Conservation (phyloP, 2,329 filamentous ascomycete genomes). For the Alternaria solani region DNA sequence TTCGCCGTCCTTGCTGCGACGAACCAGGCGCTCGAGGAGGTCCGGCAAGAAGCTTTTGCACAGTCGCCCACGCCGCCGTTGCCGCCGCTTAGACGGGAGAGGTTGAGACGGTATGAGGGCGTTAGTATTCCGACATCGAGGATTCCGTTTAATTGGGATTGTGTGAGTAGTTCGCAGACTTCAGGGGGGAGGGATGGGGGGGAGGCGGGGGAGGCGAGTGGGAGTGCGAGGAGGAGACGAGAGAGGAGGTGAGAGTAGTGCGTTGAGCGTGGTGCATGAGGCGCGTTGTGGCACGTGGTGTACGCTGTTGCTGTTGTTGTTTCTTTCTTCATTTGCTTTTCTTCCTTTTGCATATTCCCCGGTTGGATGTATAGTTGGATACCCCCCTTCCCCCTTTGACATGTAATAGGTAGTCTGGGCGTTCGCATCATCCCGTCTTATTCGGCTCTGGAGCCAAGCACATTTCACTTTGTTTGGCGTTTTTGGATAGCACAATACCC, state of each 20-base stretch:
- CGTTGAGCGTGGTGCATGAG: background rate
- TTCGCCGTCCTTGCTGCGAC: constrained; percentile 51
- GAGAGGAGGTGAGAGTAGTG: background rate
- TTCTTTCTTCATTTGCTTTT: background rate
- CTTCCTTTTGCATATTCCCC: background rate
- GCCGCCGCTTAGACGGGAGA: constrained; percentile 21
- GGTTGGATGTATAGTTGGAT: constrained; percentile 1
- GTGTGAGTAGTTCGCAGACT: constrained; percentile 46
- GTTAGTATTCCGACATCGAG: constrained; percentile 40
- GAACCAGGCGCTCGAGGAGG: constrained; percentile 46
- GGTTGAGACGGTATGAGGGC: constrained; percentile 44
- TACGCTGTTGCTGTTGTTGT: background rate
- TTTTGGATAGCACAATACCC: constrained; percentile 1
- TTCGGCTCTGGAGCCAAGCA: background rate
- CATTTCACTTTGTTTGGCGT: background rate
- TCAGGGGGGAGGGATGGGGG: constrained; percentile 25
- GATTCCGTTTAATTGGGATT: constrained; percentile 50
- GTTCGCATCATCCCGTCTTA: constrained; percentile 8
- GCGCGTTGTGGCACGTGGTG: background rate
- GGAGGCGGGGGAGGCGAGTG: constrained; percentile 17
- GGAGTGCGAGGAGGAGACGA: constrained; percentile 35
- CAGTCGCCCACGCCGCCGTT: constrained; percentile 45
- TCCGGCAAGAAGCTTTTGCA: constrained; percentile 48
- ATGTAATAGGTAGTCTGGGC: constrained; percentile 8
- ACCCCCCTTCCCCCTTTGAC: constrained; percentile 4